Percentiles rank a stretch among this genome's conserved stretches.
phyloP scores from a whole-genome alignment of 2,329 filamentous ascomycete genomes.

The Trichoderma sp. region DNA sequence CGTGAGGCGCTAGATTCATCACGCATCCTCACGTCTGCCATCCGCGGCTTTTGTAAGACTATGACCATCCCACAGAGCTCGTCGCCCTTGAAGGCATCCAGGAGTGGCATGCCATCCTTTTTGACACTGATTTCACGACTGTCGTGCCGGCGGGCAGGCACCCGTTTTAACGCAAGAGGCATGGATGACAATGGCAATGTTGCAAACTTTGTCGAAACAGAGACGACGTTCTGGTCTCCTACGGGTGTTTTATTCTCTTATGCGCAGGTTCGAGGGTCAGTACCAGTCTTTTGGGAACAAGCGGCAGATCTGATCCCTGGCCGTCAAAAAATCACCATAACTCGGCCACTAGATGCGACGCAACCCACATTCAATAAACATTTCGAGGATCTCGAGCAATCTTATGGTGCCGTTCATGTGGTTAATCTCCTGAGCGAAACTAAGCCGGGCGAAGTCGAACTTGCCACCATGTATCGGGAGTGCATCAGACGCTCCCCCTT shows the following conservation, averaged over 20 bases:
- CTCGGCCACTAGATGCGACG: constrained; percentile 83
- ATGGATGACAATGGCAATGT: constrained; percentile 98
- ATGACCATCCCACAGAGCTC: constrained; percentile 78
- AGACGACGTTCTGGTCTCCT: constrained; percentile 87
- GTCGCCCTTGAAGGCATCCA: constrained; percentile 66
- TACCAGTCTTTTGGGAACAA: constrained; percentile 98
- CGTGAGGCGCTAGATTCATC: constrained; percentile 80
- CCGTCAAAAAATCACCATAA: constrained; percentile 92
- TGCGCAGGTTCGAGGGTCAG: constrained; percentile 86
- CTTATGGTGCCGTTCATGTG: constrained; percentile 88
- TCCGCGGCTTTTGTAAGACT: constrained; percentile 87
- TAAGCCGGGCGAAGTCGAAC: constrained; percentile 81
- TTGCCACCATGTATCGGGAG: constrained; percentile 76
- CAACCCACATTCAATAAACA: constrained; percentile 96
- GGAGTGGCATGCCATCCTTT: constrained; percentile 74
- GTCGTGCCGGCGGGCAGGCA: constrained; percentile 88
- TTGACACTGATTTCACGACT: constrained; percentile 89
- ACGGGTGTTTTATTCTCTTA: constrained; percentile 84
- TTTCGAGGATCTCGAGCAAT: constrained; percentile 80
- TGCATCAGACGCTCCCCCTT: constrained; percentile 75
- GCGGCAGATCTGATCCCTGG: constrained; percentile 82
- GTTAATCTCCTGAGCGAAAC: constrained; percentile 91
- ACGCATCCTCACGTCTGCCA: constrained; percentile 87
- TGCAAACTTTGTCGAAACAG: constrained; percentile 98
- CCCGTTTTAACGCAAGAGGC: constrained; percentile 93